Conservation (phyloP, 495 filamentous ascomycete genomes). For the Halenospora varia region DNA sequence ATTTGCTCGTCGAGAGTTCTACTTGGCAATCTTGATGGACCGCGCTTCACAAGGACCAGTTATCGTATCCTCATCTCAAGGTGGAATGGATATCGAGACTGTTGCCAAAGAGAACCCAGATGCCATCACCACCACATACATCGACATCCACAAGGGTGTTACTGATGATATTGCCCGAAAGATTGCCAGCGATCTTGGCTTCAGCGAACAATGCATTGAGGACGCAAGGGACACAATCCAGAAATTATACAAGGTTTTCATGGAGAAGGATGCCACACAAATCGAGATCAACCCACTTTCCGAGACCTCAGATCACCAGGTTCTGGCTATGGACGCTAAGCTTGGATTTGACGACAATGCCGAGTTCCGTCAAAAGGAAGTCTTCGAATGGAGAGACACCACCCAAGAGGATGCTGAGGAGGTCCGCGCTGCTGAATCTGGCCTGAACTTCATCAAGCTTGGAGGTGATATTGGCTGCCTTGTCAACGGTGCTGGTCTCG, state of each 20-base stretch:
- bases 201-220: slow-evolving; percentile 93
- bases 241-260: slow-evolving; percentile 97
- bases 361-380: slow-evolving; percentile 94
- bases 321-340: slow-evolving; percentile 98
- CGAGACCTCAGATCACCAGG: slow-evolving; percentile 95
- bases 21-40: slow-evolving; percentile 97
- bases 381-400: slow-evolving; percentile 89
- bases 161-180: slow-evolving; percentile 90
- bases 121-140: slow-evolving; percentile 86
- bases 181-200: slow-evolving; percentile 90
- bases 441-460: slow-evolving; percentile 99
- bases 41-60: slow-evolving; percentile 85
- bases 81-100: slow-evolving; percentile 97
- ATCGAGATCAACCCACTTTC: slow-evolving; percentile 99
- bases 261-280: slow-evolving; percentile 96
- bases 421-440: slow-evolving; percentile 89
- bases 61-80: slow-evolving; percentile 95
- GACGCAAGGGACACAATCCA: slow-evolving; percentile 94
- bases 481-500: slow-evolving; percentile 97
- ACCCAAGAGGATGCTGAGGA: slow-evolving; percentile 96
- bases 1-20: slow-evolving; percentile 98
- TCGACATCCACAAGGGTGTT: slow-evolving; percentile 92
- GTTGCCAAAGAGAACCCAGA: slow-evolving; percentile 97
- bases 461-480: slow-evolving; percentile 99
- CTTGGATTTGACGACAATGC: slow-evolving; percentile 98